Evolutionary conservation across 1,284 basidiomycete species (phyloP).

Genomic region (Polyporus tsugae): DNA sequence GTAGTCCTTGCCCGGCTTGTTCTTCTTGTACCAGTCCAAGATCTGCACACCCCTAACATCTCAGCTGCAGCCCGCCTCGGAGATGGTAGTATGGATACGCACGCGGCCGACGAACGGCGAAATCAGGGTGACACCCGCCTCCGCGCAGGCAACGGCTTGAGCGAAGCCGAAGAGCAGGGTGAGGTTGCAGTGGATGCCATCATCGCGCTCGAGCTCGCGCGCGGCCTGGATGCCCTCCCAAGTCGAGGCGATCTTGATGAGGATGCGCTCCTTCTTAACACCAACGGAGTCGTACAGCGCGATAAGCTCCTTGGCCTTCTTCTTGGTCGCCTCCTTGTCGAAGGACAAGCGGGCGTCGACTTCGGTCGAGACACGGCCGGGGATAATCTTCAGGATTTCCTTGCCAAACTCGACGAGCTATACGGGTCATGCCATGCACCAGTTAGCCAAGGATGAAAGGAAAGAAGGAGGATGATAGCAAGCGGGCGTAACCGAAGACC

Average conservation of each 20-base stretch:
- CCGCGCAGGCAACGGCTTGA: slow-evolving; percentile 98
- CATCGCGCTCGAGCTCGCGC: slow-evolving; percentile 91
- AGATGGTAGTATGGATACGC: slow-evolving; percentile 43
- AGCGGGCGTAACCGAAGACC: background rate
- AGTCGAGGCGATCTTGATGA: slow-evolving; percentile 99
- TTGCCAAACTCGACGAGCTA: slow-evolving; percentile 97
- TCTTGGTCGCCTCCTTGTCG: slow-evolving; percentile 92
- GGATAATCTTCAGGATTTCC: slow-evolving; percentile 95
- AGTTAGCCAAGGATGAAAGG: background rate
- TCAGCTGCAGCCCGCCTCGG: background rate
- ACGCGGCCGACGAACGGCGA: slow-evolving; percentile 99
- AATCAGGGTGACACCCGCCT: slow-evolving; percentile 97
- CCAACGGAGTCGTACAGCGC: slow-evolving; percentile 93
- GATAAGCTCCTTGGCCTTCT: slow-evolving; percentile 94
- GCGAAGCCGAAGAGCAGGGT: slow-evolving; percentile 98
- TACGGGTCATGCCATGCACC: background rate
- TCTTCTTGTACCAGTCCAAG: slow-evolving; percentile 97
- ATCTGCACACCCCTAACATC: slow-evolving; percentile 58
- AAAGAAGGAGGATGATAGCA: background rate
- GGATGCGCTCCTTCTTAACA: slow-evolving; percentile 90
- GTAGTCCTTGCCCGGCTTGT: slow-evolving; percentile 82
- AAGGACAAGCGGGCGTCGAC: slow-evolving; percentile 98
- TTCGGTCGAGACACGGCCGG: slow-evolving; percentile 98
- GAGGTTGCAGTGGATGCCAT: slow-evolving; percentile 98
- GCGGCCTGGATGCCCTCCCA: slow-evolving; percentile 99